Evolutionary conservation across 163 green algal genomes (phyloP), one percentile per base, ranked within the genome.

Genomic region (Scenedesmus sp.): DNA sequence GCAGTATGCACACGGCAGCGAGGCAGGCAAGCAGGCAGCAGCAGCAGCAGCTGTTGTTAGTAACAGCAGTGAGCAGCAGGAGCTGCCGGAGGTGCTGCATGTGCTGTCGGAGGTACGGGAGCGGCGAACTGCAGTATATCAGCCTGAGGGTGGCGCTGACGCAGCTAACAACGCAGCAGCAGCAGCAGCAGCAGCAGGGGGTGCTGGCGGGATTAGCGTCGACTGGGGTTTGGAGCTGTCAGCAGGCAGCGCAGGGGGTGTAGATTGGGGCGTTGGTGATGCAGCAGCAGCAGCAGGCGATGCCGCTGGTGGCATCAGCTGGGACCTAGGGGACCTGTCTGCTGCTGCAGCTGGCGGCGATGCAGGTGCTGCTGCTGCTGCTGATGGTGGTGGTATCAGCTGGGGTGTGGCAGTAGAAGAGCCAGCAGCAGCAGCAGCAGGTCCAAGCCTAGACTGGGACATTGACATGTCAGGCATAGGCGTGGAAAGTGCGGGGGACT

Each of bases 21-120:
- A 18, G 5, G 90, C 70, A 26, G 87, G 34, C 84, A 89, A 82
- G 84, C 9, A 1, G 26, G 54, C 90, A 46, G 62, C 66, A 18
- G 83, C 57, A 88, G 84, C 87, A 70, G 12, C 60, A 83, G 76
- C 84, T 7, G 16, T 26, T 26, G 66, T 34, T 57, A 64, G 82
- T 13, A 84, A 62, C 88, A 74, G 23, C 82, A 83, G 70, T 79
- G 8, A 82, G 84, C 84, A 89, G 59, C 62, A 89, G 84, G 59
- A 82, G 62, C 52, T 82, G 18, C 60, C 26, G 0, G 64, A 86
- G 5, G 57, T 95, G 86, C 93, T 97, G 84, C 92, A 93, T 0
- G 92, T 88, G 55, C 93, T 97, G 0, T 46, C 54, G 1, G 93
- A 97, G 92, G 90, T 97, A 23, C 90, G 90, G 55, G 90, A 91